Evolutionary conservation across 2,329 filamentous ascomycete species (phyloP), one percentile per base, ranked within the genome.

Genomic region (Periconia sp.): DNA sequence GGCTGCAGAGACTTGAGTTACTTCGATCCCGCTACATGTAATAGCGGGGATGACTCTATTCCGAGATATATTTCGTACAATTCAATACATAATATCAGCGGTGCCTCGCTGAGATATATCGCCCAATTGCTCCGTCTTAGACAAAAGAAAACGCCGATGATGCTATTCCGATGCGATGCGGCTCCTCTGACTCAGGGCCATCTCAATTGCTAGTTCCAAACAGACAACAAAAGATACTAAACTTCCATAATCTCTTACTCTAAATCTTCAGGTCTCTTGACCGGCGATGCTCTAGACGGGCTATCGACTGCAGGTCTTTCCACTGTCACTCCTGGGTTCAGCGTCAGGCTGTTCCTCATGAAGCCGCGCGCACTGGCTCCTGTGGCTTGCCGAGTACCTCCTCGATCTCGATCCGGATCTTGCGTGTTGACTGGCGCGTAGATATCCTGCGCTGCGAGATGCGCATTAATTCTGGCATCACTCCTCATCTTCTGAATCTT

Each of bases 401-500:
- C 52, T 46, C 39, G 46, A n/a, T 50, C 53, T 3, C 49, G 50
- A 24, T 68, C 63, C 5, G 65, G 56, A 52, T 70, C 63, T 21
- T 48, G 52, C 2, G 56, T 63, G 10, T 56, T 56, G 23, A 72
- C 61, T 8, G 69, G 68, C 32, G 63, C 63, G 40, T 72, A 72
- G 16, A 65, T 64, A 18, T 68, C 66, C 45, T 74, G 64, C 3
- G 63, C 65, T 24, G 66, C 57, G 18, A 72, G 44, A 40, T 76
- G 74, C 15, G 69, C 74, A 37, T 77, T 73, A 52, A 75, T 72
- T 15, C 71, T 68, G 1, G 91, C 89, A 10, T 96, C 88, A 40
- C 81, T 74, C 33, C 89, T 82, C 94, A 99, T 96, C 71, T 88
- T 89, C 35, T 77, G 79, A 51, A 97, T 89, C 70, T 99, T 97